phyloP scores from a whole-genome alignment of 371 early-diverging fungal species.

The Mucor saturninus region DNA sequence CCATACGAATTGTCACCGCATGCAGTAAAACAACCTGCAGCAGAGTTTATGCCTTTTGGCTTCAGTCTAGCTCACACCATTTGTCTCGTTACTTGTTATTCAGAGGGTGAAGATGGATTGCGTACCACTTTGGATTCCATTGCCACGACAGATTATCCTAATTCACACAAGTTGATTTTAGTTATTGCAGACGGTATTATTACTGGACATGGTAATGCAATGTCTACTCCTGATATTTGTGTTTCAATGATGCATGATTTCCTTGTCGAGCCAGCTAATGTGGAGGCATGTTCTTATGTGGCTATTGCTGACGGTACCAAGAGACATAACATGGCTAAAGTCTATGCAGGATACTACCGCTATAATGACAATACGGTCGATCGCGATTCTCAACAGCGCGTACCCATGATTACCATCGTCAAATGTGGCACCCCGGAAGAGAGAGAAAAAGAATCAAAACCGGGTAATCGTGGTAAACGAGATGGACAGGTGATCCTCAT shows the following conservation, averaged over 20 bases:
- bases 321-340: constrained; percentile 95
- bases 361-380: constrained; percentile 62
- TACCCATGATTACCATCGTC: constrained; percentile 89
- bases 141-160: constrained; percentile 88
- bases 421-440: constrained; percentile 93
- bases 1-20: constrained; percentile 36
- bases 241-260: constrained; percentile 83
- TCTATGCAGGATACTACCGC: constrained; percentile 87
- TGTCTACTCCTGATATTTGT: constrained; percentile 83
- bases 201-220: constrained; percentile 75
- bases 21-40: constrained; percentile 50
- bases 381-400: constrained; percentile 53
- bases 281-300: constrained; percentile 78
- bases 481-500: constrained; percentile 98
- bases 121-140: constrained; percentile 96
- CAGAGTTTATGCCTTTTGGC: constrained; percentile 65
- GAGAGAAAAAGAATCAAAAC: constrained; percentile 62
- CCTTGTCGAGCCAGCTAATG: constrained; percentile 62
- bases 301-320: constrained; percentile 94
- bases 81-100: constrained; percentile 88
- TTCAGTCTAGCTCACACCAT: constrained; percentile 75
- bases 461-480: constrained; percentile 98
- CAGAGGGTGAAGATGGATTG: constrained; percentile 91
- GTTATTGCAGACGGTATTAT: constrained; percentile 92
- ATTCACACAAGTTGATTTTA: constrained; percentile 90